Evolutionary conservation across 2,329 filamentous ascomycete species (phyloP), one percentile per base, ranked within the genome.

Genomic region (Stachybotrys echinatus): DNA sequence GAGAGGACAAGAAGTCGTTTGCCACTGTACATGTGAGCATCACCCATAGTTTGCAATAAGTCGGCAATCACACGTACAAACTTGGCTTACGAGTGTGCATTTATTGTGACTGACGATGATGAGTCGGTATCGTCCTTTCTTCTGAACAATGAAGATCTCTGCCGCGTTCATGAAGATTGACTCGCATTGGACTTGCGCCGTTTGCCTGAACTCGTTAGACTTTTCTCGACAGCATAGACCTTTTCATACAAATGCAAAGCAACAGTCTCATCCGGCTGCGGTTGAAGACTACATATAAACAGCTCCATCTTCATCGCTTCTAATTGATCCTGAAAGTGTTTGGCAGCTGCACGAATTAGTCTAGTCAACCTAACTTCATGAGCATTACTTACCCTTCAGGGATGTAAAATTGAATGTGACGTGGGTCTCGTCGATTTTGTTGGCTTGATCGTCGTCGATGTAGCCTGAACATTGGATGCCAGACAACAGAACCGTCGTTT

Each of bases 11-110:
- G 10, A 40, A 10, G 19, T 40, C 38, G 10, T 40, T 18, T 40
- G 38, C 38, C 38, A 40, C 38, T 40, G 8, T 3, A 18, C 7
- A 20, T 37, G 31, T 37, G 31, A 37, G 31, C 31, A n/a, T n/a
- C n/a, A n/a, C n/a, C n/a, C 27, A 8, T 10, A 5, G 27, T 34
- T 34, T 10, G 27, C 14, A 14, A 34, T 2, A 14, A 5, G 27
- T 3, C 27, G 2, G 3, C 27, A 2, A 2, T 14, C 2, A 40
- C 3, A 42, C 47, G 42, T 12, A 48, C 47, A 27, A 14, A 42
- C 34, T 27, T 48, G 47, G 22, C 47, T 48, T 6, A 48, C 12
- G n/a, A 42, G 42, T 10, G 47, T 42, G 20, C 47, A 42, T 48
- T 42, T 40, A 21, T 48, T 42, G 20, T 23, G n/a, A 22, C 47